Evolutionary conservation across 768 basidiomycete genomes (phyloP), one percentile per base, ranked within the genome.

Genomic region (Lactarius akahatsu): DNA sequence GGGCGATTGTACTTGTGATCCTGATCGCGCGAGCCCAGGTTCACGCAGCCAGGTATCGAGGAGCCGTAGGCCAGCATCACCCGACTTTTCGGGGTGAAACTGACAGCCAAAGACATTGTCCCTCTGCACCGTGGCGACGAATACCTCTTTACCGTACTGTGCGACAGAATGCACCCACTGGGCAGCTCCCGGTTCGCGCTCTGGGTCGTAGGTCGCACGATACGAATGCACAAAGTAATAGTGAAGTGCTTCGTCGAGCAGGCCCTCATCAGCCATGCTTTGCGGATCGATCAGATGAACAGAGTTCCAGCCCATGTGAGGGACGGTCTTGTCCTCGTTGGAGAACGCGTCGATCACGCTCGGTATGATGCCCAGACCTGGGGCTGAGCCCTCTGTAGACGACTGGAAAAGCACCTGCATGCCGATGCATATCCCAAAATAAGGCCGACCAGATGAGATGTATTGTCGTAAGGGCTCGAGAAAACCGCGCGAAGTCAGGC

Each of bases 201-300:
- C 79, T 45, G 85, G 82, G 70, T 86, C 83, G 74, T 93, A 95
- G 61, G 82, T 86, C 62, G 90, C 93, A 71, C 90, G 86, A 80
- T 86, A 99, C 16, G 97, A 98, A 79, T 99, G 97, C 40, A 99
- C 96, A 75, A 96, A 99, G 78, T 99, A 99, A 75, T 96, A 98
- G 73, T 88, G 87, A 23, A 86, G 81, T n/a, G 80, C 75, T 59
- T 79, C 76, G 59, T 82, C 79, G 72, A 86, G 75, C 58, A 86
- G 75, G 59, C 80, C 80, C 61, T 85, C 83, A 63, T 79, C 75
- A 67, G 80, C 72, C 56, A 77, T 73, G 34, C 76, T 73, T 45
- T 75, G 75, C n/a, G 77, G 72, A 72, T 84, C 80, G 63, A 90
- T 73, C 50, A 82, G 79, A 65, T 89, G 86, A 30, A 87, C 86